phyloP scores from a whole-genome alignment of 2,329 filamentous ascomycete species.

The Talaromyces sp. region DNA sequence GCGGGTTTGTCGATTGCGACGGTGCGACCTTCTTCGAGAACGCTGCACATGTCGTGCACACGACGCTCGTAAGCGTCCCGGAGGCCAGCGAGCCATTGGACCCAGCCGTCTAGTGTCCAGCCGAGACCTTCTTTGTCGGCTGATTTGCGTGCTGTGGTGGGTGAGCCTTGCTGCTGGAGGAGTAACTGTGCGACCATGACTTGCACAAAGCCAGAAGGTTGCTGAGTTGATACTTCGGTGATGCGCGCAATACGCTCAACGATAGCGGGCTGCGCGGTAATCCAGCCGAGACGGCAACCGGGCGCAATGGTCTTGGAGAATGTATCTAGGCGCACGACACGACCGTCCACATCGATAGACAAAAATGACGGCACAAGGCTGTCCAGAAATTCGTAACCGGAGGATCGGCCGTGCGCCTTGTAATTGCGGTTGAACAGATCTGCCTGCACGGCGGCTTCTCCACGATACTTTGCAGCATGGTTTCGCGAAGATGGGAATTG shows the following conservation, averaged over 20 bases:
- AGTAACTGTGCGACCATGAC: constrained; percentile 73
- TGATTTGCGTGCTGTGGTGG: constrained; percentile 44
- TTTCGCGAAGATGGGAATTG: constrained; percentile 72
- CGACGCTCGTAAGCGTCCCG: constrained; percentile 78
- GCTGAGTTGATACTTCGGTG: constrained; percentile 72
- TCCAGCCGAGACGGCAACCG: constrained; percentile 85
- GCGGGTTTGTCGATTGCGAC: constrained; percentile 55
- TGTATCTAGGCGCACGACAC: constrained; percentile 84
- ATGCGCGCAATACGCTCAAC: constrained; percentile 71
- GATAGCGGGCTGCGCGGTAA: constrained; percentile 76
- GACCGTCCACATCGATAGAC: constrained; percentile 75
- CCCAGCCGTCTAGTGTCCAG: constrained; percentile 83
- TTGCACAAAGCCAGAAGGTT: constrained; percentile 87
- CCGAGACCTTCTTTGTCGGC: constrained; percentile 53
- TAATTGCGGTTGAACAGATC: constrained; percentile 38
- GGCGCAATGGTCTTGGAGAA: constrained; percentile 93
- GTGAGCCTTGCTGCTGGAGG: constrained; percentile 59
- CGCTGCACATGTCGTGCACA: constrained; percentile 73
- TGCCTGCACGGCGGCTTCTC: constrained; percentile 25
- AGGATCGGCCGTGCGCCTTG: constrained; percentile 47
- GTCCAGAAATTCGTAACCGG: constrained; percentile 75
- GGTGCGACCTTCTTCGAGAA: constrained; percentile 65
- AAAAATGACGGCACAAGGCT: constrained; percentile 79
- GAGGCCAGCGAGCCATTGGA: constrained; percentile 83
- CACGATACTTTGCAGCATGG: constrained; percentile 32